Evolutionary conservation across 2,329 filamentous ascomycete genomes (phyloP), one percentile per base, ranked within the genome.

Genomic region (Alternaria dauci): DNA sequence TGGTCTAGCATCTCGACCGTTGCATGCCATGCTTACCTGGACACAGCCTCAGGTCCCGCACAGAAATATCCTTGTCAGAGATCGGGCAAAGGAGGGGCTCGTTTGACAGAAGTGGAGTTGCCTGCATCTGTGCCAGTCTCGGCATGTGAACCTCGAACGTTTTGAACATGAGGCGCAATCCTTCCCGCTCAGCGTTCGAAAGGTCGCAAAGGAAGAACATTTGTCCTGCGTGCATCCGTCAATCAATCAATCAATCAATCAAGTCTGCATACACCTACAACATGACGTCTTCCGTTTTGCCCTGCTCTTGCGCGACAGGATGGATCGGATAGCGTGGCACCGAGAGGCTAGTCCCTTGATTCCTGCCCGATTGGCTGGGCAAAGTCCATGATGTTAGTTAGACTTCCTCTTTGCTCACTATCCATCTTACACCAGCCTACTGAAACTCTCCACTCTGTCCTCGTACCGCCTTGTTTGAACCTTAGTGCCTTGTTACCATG

Each of bases 401-500:
- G 28, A 30, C 32, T 62, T 52, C 48, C 28, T 63, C 53, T 63
- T 56, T 25, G 55, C 61, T 60, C 50, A 62, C 58, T 54, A 50
- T 28, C 60, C 66, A 55, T 59, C 63, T 20, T 53, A 64, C 67
- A 61, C 54, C 63, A 58, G 57, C 58, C 61, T 56, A 61, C 66
- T 56, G 53, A 65, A 57, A 61, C 70, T 63, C 63, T 61, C 67
- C 60, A 55, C 66, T 51, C 58, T 59, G 38, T 52, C 50, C 56
- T 62, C 63, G 57, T 63, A 66, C 58, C 61, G 59, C 61, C 58
- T 48, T 69, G 51, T 62, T 52, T 54, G 58, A 48, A 57, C 61
- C 54, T 43, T 57, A 54, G 59, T 62, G 51, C 56, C 61, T 61
- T 34, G 32, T 47, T 58, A 61, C 57, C 52, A 80, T 80, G 78